Evolutionary conservation across 2,329 filamentous ascomycete genomes (phyloP), one percentile per base, ranked within the genome.

Genomic region (Clarireedia sp.): DNA sequence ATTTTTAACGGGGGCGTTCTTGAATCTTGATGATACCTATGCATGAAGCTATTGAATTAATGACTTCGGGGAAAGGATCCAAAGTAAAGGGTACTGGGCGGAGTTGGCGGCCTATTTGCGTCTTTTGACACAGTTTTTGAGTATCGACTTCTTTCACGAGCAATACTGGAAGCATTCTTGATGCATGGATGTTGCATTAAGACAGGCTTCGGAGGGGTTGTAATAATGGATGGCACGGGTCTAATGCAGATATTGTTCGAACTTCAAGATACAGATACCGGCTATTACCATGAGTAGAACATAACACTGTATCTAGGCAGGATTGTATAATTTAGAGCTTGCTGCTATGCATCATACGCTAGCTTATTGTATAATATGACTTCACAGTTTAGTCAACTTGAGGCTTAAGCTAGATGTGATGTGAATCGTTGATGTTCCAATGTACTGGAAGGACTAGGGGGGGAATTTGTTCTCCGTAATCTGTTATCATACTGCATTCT

Each of bases 11-110:
- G 21, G 17, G 3, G 45, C 40, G 19, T 24, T 51, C 23, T 43
- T 44, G 48, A 47, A 29, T 51, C 46, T 43, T 40, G 43, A 51
- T 40, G 55, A 59, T 58, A 56, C 55, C 55, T 57, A 46, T 17
- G 48, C 21, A 57, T 54, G 43, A 48, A 14, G 23, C 14, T 43
- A 49, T 21, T 43, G 44, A 48, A 38, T 48, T 54, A 14, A 48
- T 33, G 52, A 47, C 9, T 41, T 44, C 9, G 19, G 3, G 17
- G 45, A 12, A 17, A 49, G 14, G 26, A 21, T 33, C 19, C 21
- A 49, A 54, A 54, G 19, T 48, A 40, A 47, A 33, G 48, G n/a
- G 37, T 21, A 36, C 24, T 24, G 21, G 21, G 29, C 21, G 37
- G 23, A 46, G 29, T 21, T 17, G 12, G 19, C 16, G 41, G 41